Percentiles rank a stretch among this genome's conserved stretches.
phyloP scores from a whole-genome alignment of 1,284 basidiomycete genomes.

The Meripilus lineatus region DNA sequence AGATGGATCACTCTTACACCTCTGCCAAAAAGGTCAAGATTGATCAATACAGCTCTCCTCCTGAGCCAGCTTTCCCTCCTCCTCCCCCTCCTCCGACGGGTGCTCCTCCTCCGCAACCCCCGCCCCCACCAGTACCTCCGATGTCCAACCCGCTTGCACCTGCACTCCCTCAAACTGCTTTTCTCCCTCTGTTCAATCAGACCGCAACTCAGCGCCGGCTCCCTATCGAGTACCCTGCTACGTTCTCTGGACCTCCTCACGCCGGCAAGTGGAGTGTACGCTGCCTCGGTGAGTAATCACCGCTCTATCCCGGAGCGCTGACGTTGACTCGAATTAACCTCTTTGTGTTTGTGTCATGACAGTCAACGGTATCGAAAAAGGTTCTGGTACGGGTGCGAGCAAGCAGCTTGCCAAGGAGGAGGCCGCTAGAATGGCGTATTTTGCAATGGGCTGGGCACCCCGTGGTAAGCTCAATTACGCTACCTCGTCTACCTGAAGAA shows the following conservation, averaged over 20 bases:
- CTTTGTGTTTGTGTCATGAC: slow-evolving; percentile 5
- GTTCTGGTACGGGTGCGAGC: slow-evolving; percentile 51
- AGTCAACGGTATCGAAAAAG: slow-evolving; percentile 69
- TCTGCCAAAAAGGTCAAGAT: slow-evolving; percentile 23
- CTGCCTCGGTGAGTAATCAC: slow-evolving; percentile 36
- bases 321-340: background rate
- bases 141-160: slow-evolving; percentile 50
- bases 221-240: slow-evolving; percentile 51
- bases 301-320: too few species aligned
- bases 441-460: slow-evolving; percentile 64
- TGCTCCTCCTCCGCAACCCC: slow-evolving; percentile 24
- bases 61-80: slow-evolving; percentile 10
- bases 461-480: slow-evolving; percentile 16
- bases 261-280: slow-evolving; percentile 59
- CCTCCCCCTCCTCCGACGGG: slow-evolving; percentile 11
- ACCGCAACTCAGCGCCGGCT: slow-evolving; percentile 60
- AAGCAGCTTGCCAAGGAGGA: slow-evolving; percentile 74
- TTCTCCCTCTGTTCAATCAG: slow-evolving; percentile 69
- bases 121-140: slow-evolving; percentile 26
- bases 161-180: slow-evolving; percentile 52
- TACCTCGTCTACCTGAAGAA: too few species aligned
- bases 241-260: slow-evolving; percentile 58
- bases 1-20: slow-evolving; percentile 18
- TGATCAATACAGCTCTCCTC: slow-evolving; percentile 15
- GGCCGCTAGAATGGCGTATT: slow-evolving; percentile 63